Percentiles rank a stretch among this genome's conserved stretches.
Conservation (phyloP, 331 rosid species). For the Telfairia occidentalis region DNA sequence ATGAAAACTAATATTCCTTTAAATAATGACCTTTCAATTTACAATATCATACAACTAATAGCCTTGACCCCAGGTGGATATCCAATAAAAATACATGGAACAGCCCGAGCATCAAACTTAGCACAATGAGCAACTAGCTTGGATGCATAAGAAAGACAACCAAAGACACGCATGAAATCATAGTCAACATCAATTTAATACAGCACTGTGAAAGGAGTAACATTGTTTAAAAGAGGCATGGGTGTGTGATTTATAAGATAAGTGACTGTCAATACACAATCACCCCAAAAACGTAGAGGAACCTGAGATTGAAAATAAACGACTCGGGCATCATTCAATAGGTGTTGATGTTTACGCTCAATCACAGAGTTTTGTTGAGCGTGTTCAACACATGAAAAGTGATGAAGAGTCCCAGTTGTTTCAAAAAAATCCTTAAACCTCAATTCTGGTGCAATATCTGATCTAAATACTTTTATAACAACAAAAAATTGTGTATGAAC, state of each 20-base stretch:
- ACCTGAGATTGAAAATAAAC: background rate
- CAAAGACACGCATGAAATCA: background rate
- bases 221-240: background rate
- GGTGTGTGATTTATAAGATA: no score
- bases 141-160: background rate
- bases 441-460: background rate
- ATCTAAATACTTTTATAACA: background rate
- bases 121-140: no score
- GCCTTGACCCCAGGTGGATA: background rate
- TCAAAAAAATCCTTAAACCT: background rate
- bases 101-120: background rate
- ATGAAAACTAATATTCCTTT: no score
- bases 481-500: background rate
- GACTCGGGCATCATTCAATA: background rate
- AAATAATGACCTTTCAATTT: no score
- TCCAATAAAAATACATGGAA: background rate
- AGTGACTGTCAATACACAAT: background rate
- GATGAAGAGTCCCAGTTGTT: background rate
- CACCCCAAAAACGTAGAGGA: background rate
- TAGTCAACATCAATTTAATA: no score
- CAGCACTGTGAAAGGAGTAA: no score
- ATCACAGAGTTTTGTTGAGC: no score
- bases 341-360: background rate
- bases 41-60: no score
- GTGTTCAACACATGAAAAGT: background rate